Base-by-base conservation (phyloP, 2,329 filamentous ascomycete genomes). In the Zarea fungicola region DNA sequence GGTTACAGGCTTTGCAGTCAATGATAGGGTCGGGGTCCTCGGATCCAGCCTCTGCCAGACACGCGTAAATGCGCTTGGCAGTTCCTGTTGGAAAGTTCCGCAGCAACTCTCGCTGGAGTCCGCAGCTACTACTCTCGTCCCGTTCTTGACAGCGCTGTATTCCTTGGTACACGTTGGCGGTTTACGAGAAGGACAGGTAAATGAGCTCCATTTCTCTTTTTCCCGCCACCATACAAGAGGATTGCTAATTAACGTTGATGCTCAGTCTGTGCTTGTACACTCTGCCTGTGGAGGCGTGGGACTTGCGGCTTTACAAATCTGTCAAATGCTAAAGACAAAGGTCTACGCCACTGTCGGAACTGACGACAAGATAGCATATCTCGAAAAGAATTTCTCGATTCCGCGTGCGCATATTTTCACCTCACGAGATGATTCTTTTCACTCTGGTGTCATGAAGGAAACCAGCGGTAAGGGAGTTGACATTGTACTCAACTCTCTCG, bases 381-480 rank as follows among this genome's bases (percentile, higher is more conserved):
- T 68, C 2, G 50, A 56, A 5, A 39, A 57, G 0, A 36, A 40
- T 1, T 62, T 56, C 29, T 52, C 48, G 3, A 58, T 68, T 11
- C 25, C 39, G 9, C 11, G 28, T 8, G 5, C 52, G 2, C 58
- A 57, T 19, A 65, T 69, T 19, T 62, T 69, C 42, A 48, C 51
- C 21, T 61, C 58, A 9, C 52, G 62, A 3, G 53, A 62, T 43
- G 41, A 26, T 1, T 52, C 54, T 1, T 68, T 69, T 37, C 53
- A 52, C 1, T 21, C 49, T 2, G 60, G 52, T 1, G 22, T 65
- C 2, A 49, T 58, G 47, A n/a, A 37, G 4, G 54, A 25, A 4
- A 66, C 64, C 1, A 32, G 51, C 2, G 55, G 56, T 7, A 28
- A 26, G 3, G 65, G 65, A 14, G 62, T 66, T 1, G 64, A 68